Percentiles rank a stretch among this genome's conserved stretches.
Evolutionary conservation across 179 eudicot genomes (phyloP).

Genomic region (Beta macrorhiza): DNA sequence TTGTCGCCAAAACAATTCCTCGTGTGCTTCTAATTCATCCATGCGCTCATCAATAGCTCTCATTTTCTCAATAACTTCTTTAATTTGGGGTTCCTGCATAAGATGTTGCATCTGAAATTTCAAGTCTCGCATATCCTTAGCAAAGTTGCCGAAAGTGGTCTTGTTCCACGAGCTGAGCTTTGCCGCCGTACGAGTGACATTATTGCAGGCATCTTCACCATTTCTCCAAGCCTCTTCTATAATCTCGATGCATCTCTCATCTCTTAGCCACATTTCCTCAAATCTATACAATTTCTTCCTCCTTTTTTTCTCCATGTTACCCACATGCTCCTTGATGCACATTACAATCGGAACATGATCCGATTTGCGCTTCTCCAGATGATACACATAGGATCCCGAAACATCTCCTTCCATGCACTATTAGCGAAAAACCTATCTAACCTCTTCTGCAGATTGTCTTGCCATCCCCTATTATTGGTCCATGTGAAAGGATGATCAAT

Average conservation of each 20-base stretch:
- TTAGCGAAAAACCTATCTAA: no score
- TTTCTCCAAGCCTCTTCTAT: background rate
- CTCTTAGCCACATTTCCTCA: background rate
- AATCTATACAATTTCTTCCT: no score
- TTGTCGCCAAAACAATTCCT: background rate
- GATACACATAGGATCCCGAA: no score
- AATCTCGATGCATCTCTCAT: background rate
- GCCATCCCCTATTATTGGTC: no score
- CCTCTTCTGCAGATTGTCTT: no score
- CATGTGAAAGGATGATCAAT: no score
- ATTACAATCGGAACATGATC: no score
- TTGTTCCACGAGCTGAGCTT: background rate
- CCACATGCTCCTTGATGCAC: no score
- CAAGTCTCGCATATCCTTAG: background rate
- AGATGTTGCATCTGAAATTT: background rate
- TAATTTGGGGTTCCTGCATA: background rate
- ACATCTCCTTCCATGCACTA: no score
- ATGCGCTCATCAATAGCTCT: background rate
- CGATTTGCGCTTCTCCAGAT: no score
- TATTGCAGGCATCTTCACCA: background rate
- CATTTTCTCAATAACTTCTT: background rate
- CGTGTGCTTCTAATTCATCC: background rate
- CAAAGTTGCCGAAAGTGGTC: background rate
- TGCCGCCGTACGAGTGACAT: background rate
- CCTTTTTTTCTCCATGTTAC: background rate